A percentile compares a stretch with the other conserved stretches of the same genome.
Evolutionary conservation across 805 yeast species (phyloP).

Genomic region (Metschnikowia shivogae): DNA sequence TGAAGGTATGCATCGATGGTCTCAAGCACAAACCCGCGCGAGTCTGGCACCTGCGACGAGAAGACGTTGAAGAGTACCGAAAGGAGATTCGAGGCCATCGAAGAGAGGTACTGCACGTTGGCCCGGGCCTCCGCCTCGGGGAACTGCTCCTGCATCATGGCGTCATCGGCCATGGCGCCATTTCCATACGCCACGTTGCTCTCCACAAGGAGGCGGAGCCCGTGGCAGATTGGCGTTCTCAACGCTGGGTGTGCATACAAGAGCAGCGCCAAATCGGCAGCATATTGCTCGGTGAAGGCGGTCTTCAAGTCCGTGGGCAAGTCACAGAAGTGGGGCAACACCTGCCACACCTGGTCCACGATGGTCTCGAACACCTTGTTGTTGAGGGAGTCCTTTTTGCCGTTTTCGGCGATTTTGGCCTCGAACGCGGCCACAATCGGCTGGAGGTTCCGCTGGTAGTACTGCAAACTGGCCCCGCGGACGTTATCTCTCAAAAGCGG

Average conservation of each 20-base stretch:
- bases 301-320: conserved; percentile 68
- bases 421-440: conserved; percentile 62
- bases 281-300: conserved; percentile 72
- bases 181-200: conserved; percentile 61
- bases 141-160: conserved; percentile 57
- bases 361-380: conserved; percentile 78
- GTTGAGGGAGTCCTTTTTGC: conserved; percentile 57
- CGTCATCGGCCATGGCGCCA: conserved; percentile 54
- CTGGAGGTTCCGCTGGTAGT: conserved; percentile 56
- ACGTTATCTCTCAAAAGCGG: conserved; percentile 88
- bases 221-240: conserved; percentile 80
- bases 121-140: conserved; percentile 51
- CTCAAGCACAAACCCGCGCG: conserved; percentile 80
- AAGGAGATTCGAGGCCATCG: conserved; percentile 68
- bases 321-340: conserved; percentile 85
- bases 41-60: conserved; percentile 80
- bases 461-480: conserved; percentile 62
- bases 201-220: conserved; percentile 72
- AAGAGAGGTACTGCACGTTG: conserved; percentile 59
- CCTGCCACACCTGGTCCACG: conserved; percentile 87
- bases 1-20: conserved; percentile 78
- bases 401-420: conserved; percentile 34
- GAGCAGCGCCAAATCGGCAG: conserved; percentile 66
- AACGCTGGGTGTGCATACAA: conserved; percentile 71
- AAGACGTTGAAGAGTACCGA: conserved; percentile 90